phyloP scores from a whole-genome alignment of 768 basidiomycete genomes.

The Podaxis sp. region DNA sequence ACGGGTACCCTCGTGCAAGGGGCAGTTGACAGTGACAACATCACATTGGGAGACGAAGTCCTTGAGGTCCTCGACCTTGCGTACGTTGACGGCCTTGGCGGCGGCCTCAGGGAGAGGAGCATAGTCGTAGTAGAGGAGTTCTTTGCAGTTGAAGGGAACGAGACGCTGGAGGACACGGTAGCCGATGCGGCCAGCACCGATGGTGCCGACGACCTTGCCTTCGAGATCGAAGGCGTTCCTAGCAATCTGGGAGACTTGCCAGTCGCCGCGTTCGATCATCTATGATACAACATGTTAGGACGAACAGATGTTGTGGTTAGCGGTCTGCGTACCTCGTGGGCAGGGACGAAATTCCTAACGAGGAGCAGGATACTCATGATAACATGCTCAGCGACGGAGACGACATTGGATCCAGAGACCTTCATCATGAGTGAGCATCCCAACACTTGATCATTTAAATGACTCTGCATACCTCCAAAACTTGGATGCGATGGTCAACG shows the following conservation, averaged over 20 bases:
- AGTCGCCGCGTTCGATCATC: constrained; percentile 83
- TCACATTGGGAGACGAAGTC: constrained; percentile 60
- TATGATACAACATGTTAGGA: constrained; percentile 17
- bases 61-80: constrained; percentile 76
- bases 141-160: constrained; percentile 82
- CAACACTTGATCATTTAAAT: not conserved
- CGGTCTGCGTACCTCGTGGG: constrained; percentile 58
- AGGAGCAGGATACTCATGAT: constrained; percentile 88
- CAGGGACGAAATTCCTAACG: constrained; percentile 85
- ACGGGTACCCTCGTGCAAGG: constrained; percentile 79
- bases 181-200: constrained; percentile 78
- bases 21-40: constrained; percentile 84
- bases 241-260: constrained; percentile 82
- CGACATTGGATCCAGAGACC: constrained; percentile 86
- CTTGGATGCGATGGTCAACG: constrained; percentile 75
- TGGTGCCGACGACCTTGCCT: constrained; percentile 87
- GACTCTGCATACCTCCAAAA: constrained; percentile 48
- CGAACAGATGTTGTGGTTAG: not conserved
- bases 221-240: constrained; percentile 87
- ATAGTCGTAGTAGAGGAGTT: constrained; percentile 89
- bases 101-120: constrained; percentile 63
- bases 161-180: constrained; percentile 83
- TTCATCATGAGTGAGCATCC: constrained; percentile 8
- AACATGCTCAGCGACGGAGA: constrained; percentile 89
- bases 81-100: constrained; percentile 59